Percentiles rank a stretch among this genome's conserved stretches.
Evolutionary conservation across 192 early-diverging fungal genomes (phyloP).

Genomic region (Coemansia sp.): DNA sequence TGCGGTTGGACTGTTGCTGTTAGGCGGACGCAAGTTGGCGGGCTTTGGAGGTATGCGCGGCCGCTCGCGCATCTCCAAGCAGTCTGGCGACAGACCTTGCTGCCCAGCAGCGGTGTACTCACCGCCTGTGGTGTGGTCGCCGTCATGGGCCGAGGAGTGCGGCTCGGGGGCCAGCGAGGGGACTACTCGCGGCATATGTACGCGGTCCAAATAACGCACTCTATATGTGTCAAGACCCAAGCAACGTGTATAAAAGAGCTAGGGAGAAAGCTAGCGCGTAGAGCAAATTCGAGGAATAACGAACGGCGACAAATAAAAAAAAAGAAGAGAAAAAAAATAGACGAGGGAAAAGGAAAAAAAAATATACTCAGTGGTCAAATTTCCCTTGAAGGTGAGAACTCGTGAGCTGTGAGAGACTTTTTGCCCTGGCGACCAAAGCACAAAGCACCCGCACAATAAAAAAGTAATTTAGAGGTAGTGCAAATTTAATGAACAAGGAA

Average conservation of each 20-base stretch:
- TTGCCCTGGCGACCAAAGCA: neutral
- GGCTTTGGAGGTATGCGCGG: slow-evolving; percentile 57
- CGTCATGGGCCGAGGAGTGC: slow-evolving; percentile 7
- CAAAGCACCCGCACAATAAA: slow-evolving; percentile 6
- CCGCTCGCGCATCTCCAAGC: slow-evolving; percentile 45
- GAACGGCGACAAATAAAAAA: slow-evolving; percentile 4
- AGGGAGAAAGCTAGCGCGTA: neutral
- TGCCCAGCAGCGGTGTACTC: neutral
- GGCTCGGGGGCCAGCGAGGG: slow-evolving; percentile 8
- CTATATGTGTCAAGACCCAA: neutral
- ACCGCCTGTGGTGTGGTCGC: slow-evolving; percentile 6
- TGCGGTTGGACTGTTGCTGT: slow-evolving; percentile 19
- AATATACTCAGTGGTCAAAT: neutral
- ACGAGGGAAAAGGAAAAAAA: neutral
- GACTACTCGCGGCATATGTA: slow-evolving; percentile 15
- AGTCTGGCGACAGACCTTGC: slow-evolving; percentile 14
- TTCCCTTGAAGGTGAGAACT: neutral
- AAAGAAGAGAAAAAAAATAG: neutral
- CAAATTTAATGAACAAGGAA: neutral
- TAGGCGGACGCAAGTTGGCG: slow-evolving; percentile 40
- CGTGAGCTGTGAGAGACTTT: slow-evolving; percentile 3
- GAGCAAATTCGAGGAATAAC: slow-evolving; percentile 5
- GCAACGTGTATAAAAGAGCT: neutral
- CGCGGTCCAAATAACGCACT: slow-evolving; percentile 7
- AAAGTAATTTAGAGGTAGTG: neutral